These are phyloP conservation scores for Manihot esculenta DNA, from an alignment of 441 rosid species.

Conservation along the genomic window DNA sequence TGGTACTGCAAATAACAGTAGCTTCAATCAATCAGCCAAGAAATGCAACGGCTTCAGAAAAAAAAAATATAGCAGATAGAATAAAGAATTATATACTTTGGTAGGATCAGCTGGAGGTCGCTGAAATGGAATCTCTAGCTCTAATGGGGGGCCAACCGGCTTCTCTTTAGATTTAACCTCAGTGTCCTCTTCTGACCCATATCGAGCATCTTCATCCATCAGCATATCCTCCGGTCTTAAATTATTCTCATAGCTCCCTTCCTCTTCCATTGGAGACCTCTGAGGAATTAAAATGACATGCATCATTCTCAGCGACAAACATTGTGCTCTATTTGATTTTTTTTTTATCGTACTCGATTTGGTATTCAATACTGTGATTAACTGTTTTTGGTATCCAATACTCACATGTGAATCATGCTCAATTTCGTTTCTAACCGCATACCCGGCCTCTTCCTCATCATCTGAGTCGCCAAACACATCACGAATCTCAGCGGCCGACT, in stretches of 20 bases:
- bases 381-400: slow-evolving; percentile 19
- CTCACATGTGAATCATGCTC: slow-evolving; percentile 71
- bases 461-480: slow-evolving; percentile 98
- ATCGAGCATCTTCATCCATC: slow-evolving; percentile 75
- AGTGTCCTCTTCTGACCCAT: slow-evolving; percentile 78
- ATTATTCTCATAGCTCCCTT: slow-evolving; percentile 67
- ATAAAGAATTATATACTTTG: slow-evolving; percentile 47
- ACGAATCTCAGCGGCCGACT: slow-evolving; percentile 83
- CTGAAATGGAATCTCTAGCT: slow-evolving; percentile 78
- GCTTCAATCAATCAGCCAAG: not conserved
- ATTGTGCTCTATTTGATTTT: no score
- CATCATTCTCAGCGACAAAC: slow-evolving; percentile 8
- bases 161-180: slow-evolving; percentile 76
- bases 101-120: slow-evolving; percentile 76
- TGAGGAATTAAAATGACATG: slow-evolving; percentile 28
- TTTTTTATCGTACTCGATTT: no score
- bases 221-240: slow-evolving; percentile 70
- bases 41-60: not conserved
- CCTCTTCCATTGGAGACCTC: slow-evolving; percentile 85
- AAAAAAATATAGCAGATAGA: not conserved
- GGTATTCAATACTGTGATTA: no score
- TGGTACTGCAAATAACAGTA: not conserved
- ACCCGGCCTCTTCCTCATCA: slow-evolving; percentile 79
- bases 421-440: slow-evolving; percentile 59
- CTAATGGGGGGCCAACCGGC: slow-evolving; percentile 92